Percentiles rank a stretch among this genome's conserved stretches.
Conservation (phyloP, 805 yeast species). For the Scheffersomyces stipitis region DNA sequence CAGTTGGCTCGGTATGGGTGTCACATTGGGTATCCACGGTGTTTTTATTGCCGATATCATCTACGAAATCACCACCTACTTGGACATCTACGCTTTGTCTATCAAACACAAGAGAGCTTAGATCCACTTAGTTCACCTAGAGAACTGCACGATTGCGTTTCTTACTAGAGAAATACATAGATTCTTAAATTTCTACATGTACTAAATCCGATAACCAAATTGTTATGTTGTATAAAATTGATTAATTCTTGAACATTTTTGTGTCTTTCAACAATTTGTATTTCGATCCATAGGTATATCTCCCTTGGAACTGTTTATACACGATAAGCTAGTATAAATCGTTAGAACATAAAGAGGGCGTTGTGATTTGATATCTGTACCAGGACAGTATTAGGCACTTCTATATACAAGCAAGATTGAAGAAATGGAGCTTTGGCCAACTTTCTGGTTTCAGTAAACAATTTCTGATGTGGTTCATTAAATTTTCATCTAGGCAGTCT, state of each 20-base stretch:
- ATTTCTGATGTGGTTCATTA: not conserved
- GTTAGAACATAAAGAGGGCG: not conserved
- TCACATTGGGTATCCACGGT: slow-evolving; percentile 66
- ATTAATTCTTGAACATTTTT: no score
- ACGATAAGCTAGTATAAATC: not conserved
- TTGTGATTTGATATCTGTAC: no score
- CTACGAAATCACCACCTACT: slow-evolving; percentile 71
- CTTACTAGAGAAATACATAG: no score
- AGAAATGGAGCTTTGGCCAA: not conserved
- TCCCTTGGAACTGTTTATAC: not conserved
- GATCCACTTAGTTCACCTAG: no score
- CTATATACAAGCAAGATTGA: not conserved
- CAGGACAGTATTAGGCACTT: no score
- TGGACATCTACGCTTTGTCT: slow-evolving; percentile 83
- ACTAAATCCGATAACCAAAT: no score
- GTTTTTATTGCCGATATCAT: slow-evolving; percentile 77
- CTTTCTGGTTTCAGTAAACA: not conserved
- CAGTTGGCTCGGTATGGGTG: slow-evolving; percentile 65
- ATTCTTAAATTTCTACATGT: no score
- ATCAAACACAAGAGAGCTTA: slow-evolving; percentile 72
- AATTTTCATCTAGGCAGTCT: slow-evolving; percentile 12
- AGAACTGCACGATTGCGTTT: no score
- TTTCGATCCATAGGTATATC: no score
- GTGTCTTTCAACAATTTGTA: no score
- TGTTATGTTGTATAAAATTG: no score